Percentiles rank a stretch among this genome's conserved stretches.
Conservation (phyloP, 2,329 filamentous ascomycete genomes). For the Daldinia sp. region DNA sequence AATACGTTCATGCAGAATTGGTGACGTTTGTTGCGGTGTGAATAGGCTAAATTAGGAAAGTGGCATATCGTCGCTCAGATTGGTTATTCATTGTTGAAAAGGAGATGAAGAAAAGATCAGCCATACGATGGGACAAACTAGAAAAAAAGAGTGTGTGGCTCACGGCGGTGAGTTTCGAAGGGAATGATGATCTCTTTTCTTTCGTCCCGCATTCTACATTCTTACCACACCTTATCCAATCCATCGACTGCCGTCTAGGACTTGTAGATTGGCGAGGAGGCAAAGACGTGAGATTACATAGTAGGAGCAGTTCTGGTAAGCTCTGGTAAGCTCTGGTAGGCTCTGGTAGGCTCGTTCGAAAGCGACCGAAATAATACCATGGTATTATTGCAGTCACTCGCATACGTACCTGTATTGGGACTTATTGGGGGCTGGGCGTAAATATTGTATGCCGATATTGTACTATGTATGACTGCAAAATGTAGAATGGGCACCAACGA, state of each 20-base stretch:
- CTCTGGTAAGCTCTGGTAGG: neutral
- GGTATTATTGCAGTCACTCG: neutral
- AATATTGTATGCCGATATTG: neutral
- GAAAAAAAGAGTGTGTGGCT: constrained; percentile 21
- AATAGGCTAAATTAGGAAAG: constrained; percentile 38
- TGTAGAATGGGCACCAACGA: neutral
- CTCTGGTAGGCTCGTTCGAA: neutral
- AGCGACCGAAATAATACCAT: constrained; percentile 2
- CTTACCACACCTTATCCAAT: constrained; percentile 12
- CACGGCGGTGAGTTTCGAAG: constrained; percentile 43
- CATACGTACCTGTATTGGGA: too few species aligned
- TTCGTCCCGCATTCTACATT: constrained; percentile 25
- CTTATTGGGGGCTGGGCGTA: neutral
- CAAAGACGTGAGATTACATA: neutral
- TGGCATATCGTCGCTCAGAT: constrained; percentile 26
- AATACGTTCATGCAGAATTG: constrained; percentile 29
- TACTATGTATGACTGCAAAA: neutral
- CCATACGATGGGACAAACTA: constrained; percentile 21
- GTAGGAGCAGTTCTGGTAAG: neutral
- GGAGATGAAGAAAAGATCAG: constrained; percentile 23
- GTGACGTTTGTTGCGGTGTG: constrained; percentile 36
- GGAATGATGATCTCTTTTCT: constrained; percentile 13
- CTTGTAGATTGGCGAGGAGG: constrained; percentile 7
- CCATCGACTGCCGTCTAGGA: neutral
- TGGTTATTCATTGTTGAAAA: constrained; percentile 30